Percentiles rank a stretch among this genome's conserved stretches.
Conservation (phyloP, 805 yeast genomes). For the Babjeviella inositovora region DNA sequence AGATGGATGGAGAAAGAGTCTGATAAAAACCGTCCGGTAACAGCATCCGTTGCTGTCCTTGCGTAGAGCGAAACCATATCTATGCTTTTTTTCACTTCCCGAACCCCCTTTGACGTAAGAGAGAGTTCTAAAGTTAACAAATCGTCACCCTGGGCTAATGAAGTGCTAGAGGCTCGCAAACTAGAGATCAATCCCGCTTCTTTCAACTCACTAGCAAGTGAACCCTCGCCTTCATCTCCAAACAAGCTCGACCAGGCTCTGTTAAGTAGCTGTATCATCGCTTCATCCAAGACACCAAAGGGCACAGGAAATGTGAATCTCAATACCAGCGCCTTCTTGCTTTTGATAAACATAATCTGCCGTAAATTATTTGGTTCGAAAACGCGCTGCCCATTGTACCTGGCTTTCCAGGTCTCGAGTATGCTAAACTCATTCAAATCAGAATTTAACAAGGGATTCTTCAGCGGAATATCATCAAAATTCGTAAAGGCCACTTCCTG, state of each 20-base stretch:
- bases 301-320: constrained; percentile 30
- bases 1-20: constrained; percentile 31
- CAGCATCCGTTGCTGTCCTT: constrained; percentile 4
- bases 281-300: constrained; percentile 1
- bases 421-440: constrained; percentile 1
- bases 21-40: constrained; percentile 13
- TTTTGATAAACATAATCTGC: constrained; percentile 17
- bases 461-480: constrained; percentile 19
- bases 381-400: background rate
- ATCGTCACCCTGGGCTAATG: constrained; percentile 14
- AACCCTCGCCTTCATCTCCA: constrained; percentile 44
- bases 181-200: constrained; percentile 14
- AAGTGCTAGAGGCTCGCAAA: constrained; percentile 23
- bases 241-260: constrained; percentile 37
- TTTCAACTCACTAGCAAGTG: constrained; percentile 25
- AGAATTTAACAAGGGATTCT: background rate
- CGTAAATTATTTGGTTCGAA: background rate
- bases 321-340: constrained; percentile 14
- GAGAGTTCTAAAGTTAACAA: constrained; percentile 31
- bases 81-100: constrained; percentile 15
- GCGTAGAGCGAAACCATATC: constrained; percentile 14
- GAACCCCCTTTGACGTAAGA: constrained; percentile 28
- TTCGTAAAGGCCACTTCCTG: constrained; percentile 29
- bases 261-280: constrained; percentile 11
- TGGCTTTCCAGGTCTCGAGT: background rate